Conservation (phyloP, 139 green algal species). For the Coelastrella sp. region DNA sequence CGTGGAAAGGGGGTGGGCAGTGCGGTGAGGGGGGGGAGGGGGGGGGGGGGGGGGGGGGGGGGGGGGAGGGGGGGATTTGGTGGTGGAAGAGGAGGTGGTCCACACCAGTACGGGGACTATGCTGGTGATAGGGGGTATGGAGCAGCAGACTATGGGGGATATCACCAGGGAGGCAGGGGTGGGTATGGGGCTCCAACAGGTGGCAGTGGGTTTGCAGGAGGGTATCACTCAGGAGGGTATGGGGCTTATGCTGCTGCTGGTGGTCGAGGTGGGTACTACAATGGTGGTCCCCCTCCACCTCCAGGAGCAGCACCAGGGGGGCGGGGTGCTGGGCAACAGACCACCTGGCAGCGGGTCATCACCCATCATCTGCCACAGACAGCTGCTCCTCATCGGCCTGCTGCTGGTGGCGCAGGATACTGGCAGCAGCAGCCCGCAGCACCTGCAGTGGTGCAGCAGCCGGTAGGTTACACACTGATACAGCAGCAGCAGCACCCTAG, state of each 20-base stretch:
- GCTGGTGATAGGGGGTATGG: not conserved
- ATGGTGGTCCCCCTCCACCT: not conserved
- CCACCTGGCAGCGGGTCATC: slow-evolving; percentile 26
- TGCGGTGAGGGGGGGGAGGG: slow-evolving; percentile 34
- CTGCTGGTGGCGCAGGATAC: not conserved
- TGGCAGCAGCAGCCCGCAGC: slow-evolving; percentile 10
- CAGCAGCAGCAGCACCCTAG: not conserved
- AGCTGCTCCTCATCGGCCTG: not conserved
- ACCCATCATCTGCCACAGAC: slow-evolving; percentile 12
- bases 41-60: not conserved
- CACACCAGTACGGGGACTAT: too few species aligned
- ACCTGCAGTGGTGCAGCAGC: not conserved
- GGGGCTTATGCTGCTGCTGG: not conserved
- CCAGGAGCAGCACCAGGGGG: slow-evolving; percentile 11
- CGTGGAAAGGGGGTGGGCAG: slow-evolving; percentile 67
- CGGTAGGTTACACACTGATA: not conserved
- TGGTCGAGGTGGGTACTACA: not conserved
- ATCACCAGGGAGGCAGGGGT: too few species aligned
- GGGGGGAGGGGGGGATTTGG: not conserved
- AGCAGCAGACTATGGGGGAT: too few species aligned
- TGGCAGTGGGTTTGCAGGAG: too few species aligned
- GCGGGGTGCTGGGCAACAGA: not conserved
- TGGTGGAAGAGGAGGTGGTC: too few species aligned
- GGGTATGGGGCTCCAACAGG: too few species aligned
- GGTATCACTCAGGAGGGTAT: not conserved